Base-by-base conservation (phyloP, 805 yeast species). In the Yamadazyma insecticola region DNA sequence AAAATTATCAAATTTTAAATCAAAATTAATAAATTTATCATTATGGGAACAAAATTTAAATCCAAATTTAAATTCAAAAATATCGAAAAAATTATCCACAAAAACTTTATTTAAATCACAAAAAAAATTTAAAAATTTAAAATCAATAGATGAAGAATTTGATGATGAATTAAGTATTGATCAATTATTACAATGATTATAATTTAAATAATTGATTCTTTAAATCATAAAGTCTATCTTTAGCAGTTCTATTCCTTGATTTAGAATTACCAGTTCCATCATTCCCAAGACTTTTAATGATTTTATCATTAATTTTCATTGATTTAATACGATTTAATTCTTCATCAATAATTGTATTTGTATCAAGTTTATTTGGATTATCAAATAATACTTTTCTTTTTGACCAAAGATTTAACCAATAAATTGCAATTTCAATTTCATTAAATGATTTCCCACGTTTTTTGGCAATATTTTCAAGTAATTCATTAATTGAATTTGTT, bases 401-500 rank as follows among this genome's bases (percentile, higher is more conserved):
- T n/a, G n/a, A n/a, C 76, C 82, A 79, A 17, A 67, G 50, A 36
- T 74, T 74, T 2, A 79, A 56, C 78, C 88, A 74, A 40, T 70
- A 72, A 3, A 73, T 55, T 0, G 95, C 87, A 29, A 76, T 69
- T 2, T 82, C 83, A 13, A 58, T 51, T 33, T 78, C 77, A 49
- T 77, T 79, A 33, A 55, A 69, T 6, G 58, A 34, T 30, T 56
- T 59, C 5, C 55, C 54, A 16, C 66, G 53, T 13, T 53, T 52
- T 33, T 53, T 59, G 9, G 78, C 76, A 6, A 80, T 63, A 11
- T 67, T 57, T 27, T 51, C 50, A 20, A 86, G 53, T 13, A 87
- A 60, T 35, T 67, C 74, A 33, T 73, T 67, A 2, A 87, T 64
- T 40, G 79, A 73, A 51, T 88, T 88, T 0, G 95, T 85, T 1